Conservation (phyloP, 352 stramenopile genomes). For the Halophytophthora polymorphica region DNA sequence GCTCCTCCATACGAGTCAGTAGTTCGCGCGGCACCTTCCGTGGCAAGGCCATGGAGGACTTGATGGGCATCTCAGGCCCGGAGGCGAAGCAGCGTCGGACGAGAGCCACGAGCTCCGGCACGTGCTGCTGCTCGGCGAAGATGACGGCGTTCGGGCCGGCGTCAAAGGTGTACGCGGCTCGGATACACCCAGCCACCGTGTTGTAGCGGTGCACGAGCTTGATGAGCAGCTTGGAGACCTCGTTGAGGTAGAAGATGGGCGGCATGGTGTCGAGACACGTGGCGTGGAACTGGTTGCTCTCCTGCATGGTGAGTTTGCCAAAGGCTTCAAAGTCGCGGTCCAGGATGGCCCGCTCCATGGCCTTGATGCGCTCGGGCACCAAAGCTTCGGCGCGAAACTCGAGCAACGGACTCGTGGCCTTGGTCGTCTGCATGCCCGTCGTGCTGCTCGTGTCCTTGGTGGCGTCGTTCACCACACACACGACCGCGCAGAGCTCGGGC, state of each 20-base stretch:
- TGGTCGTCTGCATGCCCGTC: constrained; percentile 93
- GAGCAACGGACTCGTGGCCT: constrained; percentile 92
- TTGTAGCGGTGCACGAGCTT: constrained; percentile 95
- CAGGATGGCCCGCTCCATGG: constrained; percentile 90
- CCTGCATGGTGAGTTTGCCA: constrained; percentile 96
- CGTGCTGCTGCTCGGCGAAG: constrained; percentile 75
- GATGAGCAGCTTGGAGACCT: constrained; percentile 82
- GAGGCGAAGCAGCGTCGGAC: constrained; percentile 52
- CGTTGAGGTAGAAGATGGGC: constrained; percentile 99
- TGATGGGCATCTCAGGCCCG: constrained; percentile 26
- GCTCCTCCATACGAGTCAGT: constrained; percentile 17
- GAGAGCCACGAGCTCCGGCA: constrained; percentile 56
- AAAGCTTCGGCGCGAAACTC: constrained; percentile 80
- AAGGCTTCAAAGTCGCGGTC: constrained; percentile 94
- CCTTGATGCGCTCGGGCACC: constrained; percentile 80
- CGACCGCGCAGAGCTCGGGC: constrained; percentile 92
- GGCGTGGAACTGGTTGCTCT: constrained; percentile 98
- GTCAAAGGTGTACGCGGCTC: constrained; percentile 98
- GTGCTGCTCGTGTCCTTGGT: constrained; percentile 98
- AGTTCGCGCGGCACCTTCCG: constrained; percentile 16
- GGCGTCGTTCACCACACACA: constrained; percentile 95
- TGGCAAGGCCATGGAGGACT: constrained; percentile 28
- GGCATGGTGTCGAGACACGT: constrained; percentile 97
- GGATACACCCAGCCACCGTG: constrained; percentile 49
- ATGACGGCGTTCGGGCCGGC: constrained; percentile 98